Percentiles rank a stretch among this genome's conserved stretches.
Conservation (phyloP, 108 stramenopile species). For the Nannochloropsis oceanica region DNA sequence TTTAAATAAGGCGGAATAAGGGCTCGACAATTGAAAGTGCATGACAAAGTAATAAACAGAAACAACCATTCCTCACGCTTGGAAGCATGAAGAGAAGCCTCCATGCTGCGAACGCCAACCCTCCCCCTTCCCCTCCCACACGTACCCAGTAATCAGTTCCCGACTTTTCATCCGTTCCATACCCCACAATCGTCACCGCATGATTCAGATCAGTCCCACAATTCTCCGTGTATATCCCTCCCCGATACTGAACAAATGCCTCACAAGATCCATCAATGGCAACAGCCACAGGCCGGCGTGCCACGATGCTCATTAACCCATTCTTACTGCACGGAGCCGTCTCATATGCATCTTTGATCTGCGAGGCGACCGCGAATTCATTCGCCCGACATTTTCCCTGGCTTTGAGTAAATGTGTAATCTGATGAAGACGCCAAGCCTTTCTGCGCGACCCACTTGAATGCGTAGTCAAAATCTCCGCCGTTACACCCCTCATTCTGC, state of each 20-base stretch:
- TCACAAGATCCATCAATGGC: not conserved
- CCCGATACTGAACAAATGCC: not conserved
- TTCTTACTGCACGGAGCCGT: not conserved
- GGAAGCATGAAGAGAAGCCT: too few species aligned
- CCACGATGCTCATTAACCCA: not conserved
- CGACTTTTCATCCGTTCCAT: not conserved
- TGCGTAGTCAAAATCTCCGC: not conserved
- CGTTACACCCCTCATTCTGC: not conserved
- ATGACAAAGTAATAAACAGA: too few species aligned
- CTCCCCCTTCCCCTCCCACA: not conserved
- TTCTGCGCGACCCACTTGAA: not conserved
- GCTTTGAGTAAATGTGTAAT: not conserved
- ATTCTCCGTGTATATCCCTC: not conserved
- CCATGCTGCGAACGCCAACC: too few species aligned
- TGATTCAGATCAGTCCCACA: not conserved
- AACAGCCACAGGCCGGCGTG: not conserved
- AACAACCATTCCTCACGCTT: too few species aligned
- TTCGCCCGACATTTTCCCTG: not conserved
- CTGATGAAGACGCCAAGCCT: not conserved
- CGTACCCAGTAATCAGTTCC: not conserved
- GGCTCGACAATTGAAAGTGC: too few species aligned
- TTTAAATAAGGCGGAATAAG: too few species aligned
- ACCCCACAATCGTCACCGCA: not conserved
- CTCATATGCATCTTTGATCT: not conserved
- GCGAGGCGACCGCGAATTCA: not conserved